Conservation (phyloP, 768 basidiomycete species). For the Naganishia vishniacii region DNA sequence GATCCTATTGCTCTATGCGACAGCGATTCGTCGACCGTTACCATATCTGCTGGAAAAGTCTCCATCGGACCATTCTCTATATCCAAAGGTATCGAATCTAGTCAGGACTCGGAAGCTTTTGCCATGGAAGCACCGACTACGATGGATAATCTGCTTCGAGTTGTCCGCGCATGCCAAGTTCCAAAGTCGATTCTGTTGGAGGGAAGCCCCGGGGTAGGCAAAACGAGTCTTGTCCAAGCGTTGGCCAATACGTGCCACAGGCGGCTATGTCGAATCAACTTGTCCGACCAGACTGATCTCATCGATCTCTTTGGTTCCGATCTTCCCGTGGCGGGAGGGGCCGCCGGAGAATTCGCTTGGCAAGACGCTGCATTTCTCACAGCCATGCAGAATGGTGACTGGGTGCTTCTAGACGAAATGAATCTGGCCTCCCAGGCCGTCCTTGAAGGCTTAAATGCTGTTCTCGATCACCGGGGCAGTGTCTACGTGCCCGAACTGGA, state of each 20-base stretch:
- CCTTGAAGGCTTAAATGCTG: conserved; percentile 91
- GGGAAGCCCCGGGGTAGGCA: conserved; percentile 96
- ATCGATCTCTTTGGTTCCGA: conserved; percentile 95
- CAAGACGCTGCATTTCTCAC: conserved; percentile 91
- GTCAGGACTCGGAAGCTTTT: conserved; percentile 54
- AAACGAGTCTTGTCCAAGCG: conserved; percentile 86
- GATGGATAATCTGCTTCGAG: conserved; percentile 74
- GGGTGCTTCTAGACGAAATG: conserved; percentile 99
- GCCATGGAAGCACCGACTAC: conserved; percentile 85
- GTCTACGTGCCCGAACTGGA: conserved; percentile 94
- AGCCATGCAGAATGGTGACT: conserved; percentile 89
- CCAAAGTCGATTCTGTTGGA: conserved; percentile 87
- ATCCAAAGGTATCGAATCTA: conserved; percentile 55
- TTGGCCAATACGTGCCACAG: conserved; percentile 75
- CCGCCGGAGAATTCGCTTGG: conserved; percentile 91
- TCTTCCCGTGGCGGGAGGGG: conserved; percentile 85
- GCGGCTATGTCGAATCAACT: conserved; percentile 80
- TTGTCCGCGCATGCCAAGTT: conserved; percentile 82
- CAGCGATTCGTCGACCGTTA: not conserved
- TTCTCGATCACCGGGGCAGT: conserved; percentile 88
- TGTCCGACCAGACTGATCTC: conserved; percentile 96
- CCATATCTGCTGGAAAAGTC: conserved; percentile 45
- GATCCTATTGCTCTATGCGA: no score
- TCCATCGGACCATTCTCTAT: conserved; percentile 71
- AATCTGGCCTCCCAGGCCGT: conserved; percentile 95